Percentiles rank a stretch among this genome's conserved stretches.
Evolutionary conservation across 441 rosid species (phyloP).

Genomic region (Gossypium gossypioides): DNA sequence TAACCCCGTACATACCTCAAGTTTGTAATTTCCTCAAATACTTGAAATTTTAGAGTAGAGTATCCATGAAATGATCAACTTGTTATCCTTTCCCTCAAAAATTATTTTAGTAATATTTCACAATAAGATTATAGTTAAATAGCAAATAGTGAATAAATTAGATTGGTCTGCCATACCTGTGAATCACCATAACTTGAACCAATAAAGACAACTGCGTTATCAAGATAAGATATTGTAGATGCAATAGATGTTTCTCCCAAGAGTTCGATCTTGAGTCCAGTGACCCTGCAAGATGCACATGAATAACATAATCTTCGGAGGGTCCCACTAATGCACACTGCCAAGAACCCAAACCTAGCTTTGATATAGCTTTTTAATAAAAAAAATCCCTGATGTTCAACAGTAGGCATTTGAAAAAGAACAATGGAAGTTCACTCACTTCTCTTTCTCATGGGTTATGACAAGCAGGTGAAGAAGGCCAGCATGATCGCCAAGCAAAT

Average conservation of each 20-base stretch:
- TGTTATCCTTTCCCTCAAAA: background rate
- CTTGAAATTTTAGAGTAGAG: background rate
- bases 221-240: constrained; percentile 86
- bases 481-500: constrained; percentile 94
- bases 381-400: background rate
- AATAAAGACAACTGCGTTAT: constrained; percentile 81
- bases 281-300: constrained; percentile 51
- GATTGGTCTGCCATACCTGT: constrained; percentile 45
- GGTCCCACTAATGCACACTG: constrained; percentile 6
- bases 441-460: constrained; percentile 93
- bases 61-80: background rate
- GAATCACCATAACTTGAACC: constrained; percentile 99
- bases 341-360: background rate
- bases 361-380: background rate
- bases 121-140: background rate
- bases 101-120: background rate
- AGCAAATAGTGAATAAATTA: background rate
- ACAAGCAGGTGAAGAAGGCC: constrained; percentile 92
- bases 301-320: constrained; percentile 10
- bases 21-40: background rate
- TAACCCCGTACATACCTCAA: background rate
- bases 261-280: constrained; percentile 88
- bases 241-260: constrained; percentile 96
- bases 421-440: constrained; percentile 39
- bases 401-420: constrained; percentile 1